Evolutionary conservation across 495 filamentous ascomycete species (phyloP).

Genomic region (Echria macrotheca): DNA sequence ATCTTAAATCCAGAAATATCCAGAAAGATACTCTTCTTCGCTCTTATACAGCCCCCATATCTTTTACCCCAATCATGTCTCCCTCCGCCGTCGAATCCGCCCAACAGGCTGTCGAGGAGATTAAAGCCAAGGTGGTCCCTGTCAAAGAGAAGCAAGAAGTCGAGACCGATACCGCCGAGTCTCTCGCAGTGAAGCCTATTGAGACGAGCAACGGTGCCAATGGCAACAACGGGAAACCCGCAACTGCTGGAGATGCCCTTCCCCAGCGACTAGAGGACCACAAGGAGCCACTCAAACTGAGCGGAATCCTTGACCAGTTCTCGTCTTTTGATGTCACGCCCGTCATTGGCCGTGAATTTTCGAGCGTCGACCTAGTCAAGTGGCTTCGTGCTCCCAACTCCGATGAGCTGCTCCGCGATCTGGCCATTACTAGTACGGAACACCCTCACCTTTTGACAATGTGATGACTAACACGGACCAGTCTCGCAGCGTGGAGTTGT

Average conservation of each 20-base stretch:
- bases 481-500: conserved; percentile 78
- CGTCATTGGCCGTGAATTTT: conserved; percentile 62
- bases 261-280: conserved; percentile 10
- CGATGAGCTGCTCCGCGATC: conserved; percentile 59
- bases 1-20: too few relatives aligned
- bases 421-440: conserved; percentile 50
- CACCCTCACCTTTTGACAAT: not conserved
- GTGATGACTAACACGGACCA: conserved; percentile 23
- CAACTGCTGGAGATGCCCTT: not conserved
- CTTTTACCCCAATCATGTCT: too few relatives aligned
- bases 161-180: not conserved
- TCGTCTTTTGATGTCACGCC: conserved; percentile 62
- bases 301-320: conserved; percentile 51
- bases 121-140: conserved; percentile 25
- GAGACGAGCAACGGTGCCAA: not conserved
- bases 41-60: too few relatives aligned
- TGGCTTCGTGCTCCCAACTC: conserved; percentile 58
- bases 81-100: conserved; percentile 27
- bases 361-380: conserved; percentile 54
- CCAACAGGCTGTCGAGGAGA: conserved; percentile 20
- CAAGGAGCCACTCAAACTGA: conserved; percentile 44
- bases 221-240: not conserved
- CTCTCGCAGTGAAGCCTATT: conserved; percentile 8
- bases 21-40: too few relatives aligned
- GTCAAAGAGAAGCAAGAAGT: conserved; percentile 10